A percentile compares a stretch with the other conserved stretches of the same genome.
These are phyloP conservation scores for Hysterium pulicare DNA, from an alignment of 2,329 filamentous ascomycete genomes.

Conservation along the genomic window DNA sequence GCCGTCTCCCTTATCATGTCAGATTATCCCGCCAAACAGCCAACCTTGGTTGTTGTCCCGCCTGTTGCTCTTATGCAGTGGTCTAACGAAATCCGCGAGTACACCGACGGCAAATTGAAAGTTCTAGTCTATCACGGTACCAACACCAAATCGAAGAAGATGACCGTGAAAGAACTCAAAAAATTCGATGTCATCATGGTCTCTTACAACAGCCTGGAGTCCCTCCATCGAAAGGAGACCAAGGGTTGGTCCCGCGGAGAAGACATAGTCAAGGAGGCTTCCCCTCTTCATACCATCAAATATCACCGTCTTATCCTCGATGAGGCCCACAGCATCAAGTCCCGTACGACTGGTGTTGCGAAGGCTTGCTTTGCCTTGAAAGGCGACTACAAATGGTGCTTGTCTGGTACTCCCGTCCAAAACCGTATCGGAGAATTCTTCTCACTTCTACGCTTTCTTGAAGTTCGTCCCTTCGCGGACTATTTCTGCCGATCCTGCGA, in stretches of 20 bases:
- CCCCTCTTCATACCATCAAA: slow-evolving; percentile 72
- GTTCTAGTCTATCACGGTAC: slow-evolving; percentile 89
- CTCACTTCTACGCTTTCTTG: slow-evolving; percentile 86
- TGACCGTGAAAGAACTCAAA: slow-evolving; percentile 71
- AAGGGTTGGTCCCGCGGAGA: slow-evolving; percentile 83
- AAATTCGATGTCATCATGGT: slow-evolving; percentile 94
- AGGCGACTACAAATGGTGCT: slow-evolving; percentile 88
- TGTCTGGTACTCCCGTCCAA: slow-evolving; percentile 91
- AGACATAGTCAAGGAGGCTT: slow-evolving; percentile 74
- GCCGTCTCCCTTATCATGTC: slow-evolving; percentile 98
- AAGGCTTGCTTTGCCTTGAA: slow-evolving; percentile 92
- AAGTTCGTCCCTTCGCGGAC: slow-evolving; percentile 82
- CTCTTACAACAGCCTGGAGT: slow-evolving; percentile 89
- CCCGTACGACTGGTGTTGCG: slow-evolving; percentile 82
- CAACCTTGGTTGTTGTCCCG: slow-evolving; percentile 84
- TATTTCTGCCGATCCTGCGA: slow-evolving; percentile 89
- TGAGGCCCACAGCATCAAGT: slow-evolving; percentile 93
- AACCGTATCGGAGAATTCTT: slow-evolving; percentile 98
- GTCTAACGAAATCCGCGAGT: slow-evolving; percentile 57
- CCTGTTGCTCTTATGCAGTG: slow-evolving; percentile 96
- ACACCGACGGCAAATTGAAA: slow-evolving; percentile 86
- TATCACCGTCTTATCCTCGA: slow-evolving; percentile 93
- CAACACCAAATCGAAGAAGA: slow-evolving; percentile 75
- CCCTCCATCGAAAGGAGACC: slow-evolving; percentile 85
- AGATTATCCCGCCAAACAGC: slow-evolving; percentile 79